phyloP scores from a whole-genome alignment of 2,329 filamentous ascomycete species.

The Ceratocystis eucalypticola region DNA sequence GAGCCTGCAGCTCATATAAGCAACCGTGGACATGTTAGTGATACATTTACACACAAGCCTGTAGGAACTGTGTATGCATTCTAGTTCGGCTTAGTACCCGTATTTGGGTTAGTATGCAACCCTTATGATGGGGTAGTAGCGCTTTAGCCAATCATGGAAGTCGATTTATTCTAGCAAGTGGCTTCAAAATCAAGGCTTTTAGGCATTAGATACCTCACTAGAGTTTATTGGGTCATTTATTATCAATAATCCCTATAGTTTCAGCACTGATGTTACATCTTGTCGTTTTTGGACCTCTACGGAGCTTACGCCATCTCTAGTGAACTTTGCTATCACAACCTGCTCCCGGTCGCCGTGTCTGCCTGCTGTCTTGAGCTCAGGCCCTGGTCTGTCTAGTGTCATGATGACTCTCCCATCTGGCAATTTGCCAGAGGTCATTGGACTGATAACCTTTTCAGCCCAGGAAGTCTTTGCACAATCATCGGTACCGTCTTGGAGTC shows the following conservation, averaged over 20 bases:
- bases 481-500: slow-evolving; percentile 28
- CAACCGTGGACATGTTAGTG: not conserved
- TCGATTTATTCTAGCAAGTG: not conserved
- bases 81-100: not conserved
- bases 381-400: slow-evolving; percentile 43
- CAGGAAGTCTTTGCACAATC: slow-evolving; percentile 37
- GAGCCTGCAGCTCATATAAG: not conserved
- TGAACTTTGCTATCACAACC: slow-evolving; percentile 34
- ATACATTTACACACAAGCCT: too few species aligned
- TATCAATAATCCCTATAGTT: slow-evolving; percentile 10
- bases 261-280: not conserved
- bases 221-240: not conserved
- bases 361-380: slow-evolving; percentile 36
- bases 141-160: not conserved
- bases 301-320: slow-evolving; percentile 6
- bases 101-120: not conserved
- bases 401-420: slow-evolving; percentile 39
- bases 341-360: slow-evolving; percentile 44
- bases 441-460: slow-evolving; percentile 49
- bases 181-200: not conserved
- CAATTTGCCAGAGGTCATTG: slow-evolving; percentile 34
- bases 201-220: not conserved
- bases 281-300: slow-evolving; percentile 6
- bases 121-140: not conserved
- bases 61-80: not conserved